Conservation (phyloP, 176 grass and related monocot species). For the Rhynchospora pubera region DNA sequence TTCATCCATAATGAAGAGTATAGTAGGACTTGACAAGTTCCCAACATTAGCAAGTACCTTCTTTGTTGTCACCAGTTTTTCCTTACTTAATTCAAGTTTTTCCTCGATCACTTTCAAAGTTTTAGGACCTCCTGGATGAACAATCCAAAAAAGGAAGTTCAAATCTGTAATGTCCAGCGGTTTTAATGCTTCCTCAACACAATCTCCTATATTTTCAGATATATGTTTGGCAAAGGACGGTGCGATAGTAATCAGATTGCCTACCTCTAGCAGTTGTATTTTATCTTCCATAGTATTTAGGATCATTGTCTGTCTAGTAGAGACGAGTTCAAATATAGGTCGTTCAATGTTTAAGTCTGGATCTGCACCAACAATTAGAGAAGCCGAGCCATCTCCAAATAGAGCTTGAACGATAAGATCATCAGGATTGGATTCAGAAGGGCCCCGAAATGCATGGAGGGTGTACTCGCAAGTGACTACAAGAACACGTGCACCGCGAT, state of each 20-base stretch:
- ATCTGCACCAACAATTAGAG: background rate
- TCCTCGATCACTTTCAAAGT: slow-evolving; percentile 33
- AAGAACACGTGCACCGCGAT: slow-evolving; percentile 31
- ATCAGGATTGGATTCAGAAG: slow-evolving; percentile 13
- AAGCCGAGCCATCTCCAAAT: slow-evolving; percentile 27
- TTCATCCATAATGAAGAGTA: slow-evolving; percentile 49
- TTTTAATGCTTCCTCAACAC: slow-evolving; percentile 9
- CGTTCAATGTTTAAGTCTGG: slow-evolving; percentile 5
- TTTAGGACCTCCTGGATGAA: slow-evolving; percentile 23
- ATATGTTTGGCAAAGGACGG: slow-evolving; percentile 5
- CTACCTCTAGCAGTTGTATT: background rate
- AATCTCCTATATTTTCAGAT: slow-evolving; percentile 21
- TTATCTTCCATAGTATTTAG: background rate
- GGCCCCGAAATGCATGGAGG: slow-evolving; percentile 26
- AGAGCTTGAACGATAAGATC: slow-evolving; percentile 30
- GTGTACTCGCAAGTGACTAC: slow-evolving; percentile 34
- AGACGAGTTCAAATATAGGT: slow-evolving; percentile 36
- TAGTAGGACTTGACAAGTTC: slow-evolving; percentile 33
- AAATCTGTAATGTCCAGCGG: slow-evolving; percentile 19
- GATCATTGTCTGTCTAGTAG: slow-evolving; percentile 23
- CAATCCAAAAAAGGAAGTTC: slow-evolving; percentile 51
- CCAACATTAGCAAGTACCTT: slow-evolving; percentile 33
- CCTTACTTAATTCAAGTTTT: background rate
- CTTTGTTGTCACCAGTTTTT: background rate
- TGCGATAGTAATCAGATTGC: too few species aligned